Conservation (phyloP, 352 stramenopile species). For the Pythium dissimile region DNA sequence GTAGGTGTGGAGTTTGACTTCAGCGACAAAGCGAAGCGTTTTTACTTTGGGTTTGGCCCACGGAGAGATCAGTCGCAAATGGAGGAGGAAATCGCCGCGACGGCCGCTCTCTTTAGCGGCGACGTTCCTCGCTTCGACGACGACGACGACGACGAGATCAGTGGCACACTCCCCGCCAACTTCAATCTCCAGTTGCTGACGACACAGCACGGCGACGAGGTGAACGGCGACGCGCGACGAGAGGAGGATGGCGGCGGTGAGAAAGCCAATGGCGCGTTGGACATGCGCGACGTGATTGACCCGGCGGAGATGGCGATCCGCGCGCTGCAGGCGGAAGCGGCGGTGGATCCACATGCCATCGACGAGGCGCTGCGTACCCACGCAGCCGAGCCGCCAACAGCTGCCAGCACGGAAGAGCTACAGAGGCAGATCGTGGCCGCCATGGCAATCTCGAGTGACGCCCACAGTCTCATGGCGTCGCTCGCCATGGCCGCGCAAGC, state of each 20-base stretch:
- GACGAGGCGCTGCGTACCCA: constrained; percentile 21
- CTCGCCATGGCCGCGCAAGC: background rate
- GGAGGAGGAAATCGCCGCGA: constrained; percentile 51
- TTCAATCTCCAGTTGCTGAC: constrained; percentile 45
- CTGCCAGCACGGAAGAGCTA: background rate
- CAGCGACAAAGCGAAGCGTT: too few species aligned
- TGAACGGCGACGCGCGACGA: constrained; percentile 1
- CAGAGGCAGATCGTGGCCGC: constrained; percentile 10
- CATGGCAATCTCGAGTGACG: background rate
- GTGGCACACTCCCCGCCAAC: constrained; percentile 38
- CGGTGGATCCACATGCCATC: constrained; percentile 21
- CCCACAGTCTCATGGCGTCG: constrained; percentile 13
- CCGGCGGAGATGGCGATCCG: constrained; percentile 21
- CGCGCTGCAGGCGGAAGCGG: constrained; percentile 22
- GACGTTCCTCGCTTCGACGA: constrained; percentile 49
- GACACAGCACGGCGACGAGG: constrained; percentile 21
- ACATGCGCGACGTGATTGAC: constrained; percentile 3
- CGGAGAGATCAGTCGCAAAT: too few species aligned
- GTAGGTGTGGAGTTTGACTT: too few species aligned
- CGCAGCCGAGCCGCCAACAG: background rate
- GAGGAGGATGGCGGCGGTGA: background rate
- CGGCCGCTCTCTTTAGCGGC: constrained; percentile 48
- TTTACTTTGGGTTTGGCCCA: too few species aligned
- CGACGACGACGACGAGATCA: constrained; percentile 34
- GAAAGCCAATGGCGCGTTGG: background rate